These are phyloP conservation scores for Lignosus rhinocerotis DNA, from an alignment of 1,284 basidiomycete genomes.

Conservation along the genomic window DNA sequence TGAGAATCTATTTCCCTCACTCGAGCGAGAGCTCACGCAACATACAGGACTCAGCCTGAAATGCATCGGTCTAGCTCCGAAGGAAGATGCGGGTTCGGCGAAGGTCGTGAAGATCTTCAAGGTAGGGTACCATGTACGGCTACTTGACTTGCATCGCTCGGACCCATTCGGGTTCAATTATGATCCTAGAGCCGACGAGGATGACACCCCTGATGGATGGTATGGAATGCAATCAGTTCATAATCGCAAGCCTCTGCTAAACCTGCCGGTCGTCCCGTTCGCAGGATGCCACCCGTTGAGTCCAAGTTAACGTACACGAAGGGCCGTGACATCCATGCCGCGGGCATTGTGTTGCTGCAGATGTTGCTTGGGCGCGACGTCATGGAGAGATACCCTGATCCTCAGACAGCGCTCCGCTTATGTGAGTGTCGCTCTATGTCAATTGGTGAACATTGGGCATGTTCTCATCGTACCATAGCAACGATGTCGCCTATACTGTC, in stretches of 20 bases:
- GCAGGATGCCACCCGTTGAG: slow-evolving; percentile 60
- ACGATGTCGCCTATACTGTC: slow-evolving; percentile 51
- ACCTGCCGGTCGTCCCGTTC: slow-evolving; percentile 52
- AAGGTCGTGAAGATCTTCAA: slow-evolving; percentile 69
- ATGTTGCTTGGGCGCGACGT: slow-evolving; percentile 76
- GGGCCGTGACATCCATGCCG: slow-evolving; percentile 72
- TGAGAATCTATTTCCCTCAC: neutral
- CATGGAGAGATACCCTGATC: slow-evolving; percentile 43
- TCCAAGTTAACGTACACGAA: slow-evolving; percentile 70
- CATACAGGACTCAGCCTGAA: slow-evolving; percentile 51
- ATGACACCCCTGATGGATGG: slow-evolving; percentile 61
- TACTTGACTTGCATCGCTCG: slow-evolving; percentile 73
- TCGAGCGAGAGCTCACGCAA: neutral
- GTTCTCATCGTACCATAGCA: slow-evolving; percentile 38
- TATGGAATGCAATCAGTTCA: slow-evolving; percentile 28
- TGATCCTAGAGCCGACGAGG: slow-evolving; percentile 41
- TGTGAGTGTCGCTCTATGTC: slow-evolving; percentile 17
- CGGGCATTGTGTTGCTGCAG: slow-evolving; percentile 71
- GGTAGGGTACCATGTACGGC: slow-evolving; percentile 59
- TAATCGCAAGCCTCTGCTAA: neutral
- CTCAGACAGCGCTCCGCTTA: slow-evolving; percentile 32
- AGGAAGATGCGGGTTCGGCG: slow-evolving; percentile 46
- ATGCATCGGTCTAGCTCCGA: slow-evolving; percentile 58
- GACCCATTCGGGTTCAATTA: slow-evolving; percentile 60
- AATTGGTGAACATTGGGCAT: neutral